phyloP scores from a whole-genome alignment of 495 filamentous ascomycete genomes.

The Pseudoneurospora amorphoporcata region DNA sequence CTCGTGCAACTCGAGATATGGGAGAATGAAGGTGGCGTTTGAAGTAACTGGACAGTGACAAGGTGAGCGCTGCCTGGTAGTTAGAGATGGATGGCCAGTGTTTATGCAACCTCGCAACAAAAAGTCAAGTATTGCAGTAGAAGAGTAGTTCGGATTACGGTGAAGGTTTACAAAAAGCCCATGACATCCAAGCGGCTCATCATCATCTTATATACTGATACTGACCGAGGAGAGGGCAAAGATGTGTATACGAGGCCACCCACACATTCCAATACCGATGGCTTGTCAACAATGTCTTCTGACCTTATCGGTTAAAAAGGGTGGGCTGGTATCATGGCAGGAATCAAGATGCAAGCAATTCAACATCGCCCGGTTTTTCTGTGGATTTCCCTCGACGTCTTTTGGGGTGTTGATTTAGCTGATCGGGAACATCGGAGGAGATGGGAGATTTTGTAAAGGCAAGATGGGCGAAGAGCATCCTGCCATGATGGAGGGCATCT shows the following conservation, averaged over 20 bases:
- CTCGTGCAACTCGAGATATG: constrained; percentile 10
- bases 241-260: constrained; percentile 4
- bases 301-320: constrained; percentile 12
- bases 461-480: constrained; percentile 5
- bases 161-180: background rate
- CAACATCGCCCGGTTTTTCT: background rate
- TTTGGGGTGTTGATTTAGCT: constrained; percentile 6
- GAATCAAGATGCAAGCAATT: background rate
- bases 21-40: background rate
- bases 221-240: background rate
- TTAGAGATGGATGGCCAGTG: background rate
- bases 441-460: constrained; percentile 8
- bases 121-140: background rate
- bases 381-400: constrained; percentile 3
- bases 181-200: background rate
- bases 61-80: background rate
- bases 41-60: background rate
- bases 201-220: constrained; percentile 3
- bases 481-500: constrained; percentile 5
- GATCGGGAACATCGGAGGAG: constrained; percentile 15
- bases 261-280: background rate
- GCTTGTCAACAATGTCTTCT: constrained; percentile 10
- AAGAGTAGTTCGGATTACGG: background rate
- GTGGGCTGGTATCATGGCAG: constrained; percentile 14
- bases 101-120: background rate